Percentiles rank a stretch among this genome's conserved stretches.
These are phyloP conservation scores for Mortierella sp. DNA, from an alignment of 371 early-diverging fungal species.

Conservation along the genomic window DNA sequence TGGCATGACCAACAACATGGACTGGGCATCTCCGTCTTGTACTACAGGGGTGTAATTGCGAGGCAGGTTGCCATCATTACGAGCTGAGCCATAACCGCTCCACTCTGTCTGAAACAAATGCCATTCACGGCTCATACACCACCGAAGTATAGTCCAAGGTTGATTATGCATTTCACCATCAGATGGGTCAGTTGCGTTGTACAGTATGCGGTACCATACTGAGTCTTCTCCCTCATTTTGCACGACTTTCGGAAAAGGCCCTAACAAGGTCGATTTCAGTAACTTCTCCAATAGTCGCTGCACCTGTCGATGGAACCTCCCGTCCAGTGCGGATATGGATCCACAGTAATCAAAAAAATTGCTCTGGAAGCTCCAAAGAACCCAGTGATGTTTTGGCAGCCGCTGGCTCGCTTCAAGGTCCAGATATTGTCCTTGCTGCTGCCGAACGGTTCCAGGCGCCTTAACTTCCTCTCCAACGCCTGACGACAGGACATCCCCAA, in stretches of 20 bases:
- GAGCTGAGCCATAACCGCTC: not conserved
- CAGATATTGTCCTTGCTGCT: not conserved
- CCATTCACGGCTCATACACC: slow-evolving; percentile 29
- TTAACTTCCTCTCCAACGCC: not conserved
- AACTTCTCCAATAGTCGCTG: slow-evolving; percentile 10
- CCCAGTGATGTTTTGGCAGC: slow-evolving; percentile 17
- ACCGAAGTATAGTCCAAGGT: slow-evolving; percentile 14
- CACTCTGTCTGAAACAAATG: slow-evolving; percentile 11
- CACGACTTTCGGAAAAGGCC: not conserved
- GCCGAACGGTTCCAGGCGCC: not conserved
- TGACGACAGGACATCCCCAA: slow-evolving; percentile 16
- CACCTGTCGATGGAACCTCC: slow-evolving; percentile 33
- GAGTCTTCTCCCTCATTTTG: slow-evolving; percentile 3
- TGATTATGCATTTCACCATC: not conserved
- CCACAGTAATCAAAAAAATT: slow-evolving; percentile 22
- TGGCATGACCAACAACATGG: not conserved
- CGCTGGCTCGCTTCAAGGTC: not conserved
- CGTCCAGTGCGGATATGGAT: slow-evolving; percentile 17
- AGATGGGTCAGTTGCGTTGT: slow-evolving; percentile 10
- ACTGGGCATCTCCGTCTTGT: not conserved
- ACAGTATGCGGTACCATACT: slow-evolving; percentile 23
- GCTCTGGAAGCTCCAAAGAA: slow-evolving; percentile 29
- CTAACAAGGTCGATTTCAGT: slow-evolving; percentile 1
- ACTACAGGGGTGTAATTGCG: not conserved
- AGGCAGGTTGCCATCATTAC: not conserved